Evolutionary conservation across 495 filamentous ascomycete species (phyloP).

Genomic region (Delitschia confertaspora): DNA sequence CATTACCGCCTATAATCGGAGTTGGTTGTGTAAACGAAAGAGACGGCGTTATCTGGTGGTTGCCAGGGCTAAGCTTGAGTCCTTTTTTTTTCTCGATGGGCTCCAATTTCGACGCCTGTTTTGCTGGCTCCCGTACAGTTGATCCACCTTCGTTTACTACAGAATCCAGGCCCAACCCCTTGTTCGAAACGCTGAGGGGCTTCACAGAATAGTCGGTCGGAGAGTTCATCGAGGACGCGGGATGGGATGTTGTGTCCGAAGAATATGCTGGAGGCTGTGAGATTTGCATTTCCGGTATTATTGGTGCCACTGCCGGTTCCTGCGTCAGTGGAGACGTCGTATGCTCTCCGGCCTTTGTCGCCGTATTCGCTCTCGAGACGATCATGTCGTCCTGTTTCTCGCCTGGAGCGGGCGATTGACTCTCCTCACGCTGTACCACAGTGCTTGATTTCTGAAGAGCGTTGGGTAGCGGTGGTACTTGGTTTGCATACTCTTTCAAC

Average conservation of each 20-base stretch:
- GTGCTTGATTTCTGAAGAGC: slow-evolving; percentile 26
- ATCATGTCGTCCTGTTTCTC: slow-evolving; percentile 22
- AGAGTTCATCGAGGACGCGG: slow-evolving; percentile 14
- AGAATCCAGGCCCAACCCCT: slow-evolving; percentile 17
- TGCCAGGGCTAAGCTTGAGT: not conserved
- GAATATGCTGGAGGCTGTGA: slow-evolving; percentile 23
- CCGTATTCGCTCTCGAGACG: slow-evolving; percentile 11
- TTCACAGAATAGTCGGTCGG: slow-evolving; percentile 24
- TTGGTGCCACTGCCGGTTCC: slow-evolving; percentile 6
- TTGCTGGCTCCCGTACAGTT: not conserved
- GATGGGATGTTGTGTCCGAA: slow-evolving; percentile 18
- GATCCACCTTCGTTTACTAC: slow-evolving; percentile 12
- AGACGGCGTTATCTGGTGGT: slow-evolving; percentile 15
- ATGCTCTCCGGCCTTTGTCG: slow-evolving; percentile 9
- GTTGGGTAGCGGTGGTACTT: slow-evolving; percentile 42
- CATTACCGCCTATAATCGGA: slow-evolving; percentile 24
- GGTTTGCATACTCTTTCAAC: slow-evolving; percentile 61
- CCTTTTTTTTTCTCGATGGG: not conserved
- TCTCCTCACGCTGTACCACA: slow-evolving; percentile 26
- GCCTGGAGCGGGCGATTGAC: slow-evolving; percentile 26
- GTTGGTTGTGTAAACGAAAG: slow-evolving; percentile 30
- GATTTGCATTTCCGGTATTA: slow-evolving; percentile 12
- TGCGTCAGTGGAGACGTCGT: slow-evolving; percentile 23
- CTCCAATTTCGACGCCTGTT: not conserved
- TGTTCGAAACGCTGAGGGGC: slow-evolving; percentile 8